Percentiles rank a stretch among this genome's conserved stretches.
phyloP scores from a whole-genome alignment of 2,329 filamentous ascomycete genomes.

The Aspergillus neotritici region DNA sequence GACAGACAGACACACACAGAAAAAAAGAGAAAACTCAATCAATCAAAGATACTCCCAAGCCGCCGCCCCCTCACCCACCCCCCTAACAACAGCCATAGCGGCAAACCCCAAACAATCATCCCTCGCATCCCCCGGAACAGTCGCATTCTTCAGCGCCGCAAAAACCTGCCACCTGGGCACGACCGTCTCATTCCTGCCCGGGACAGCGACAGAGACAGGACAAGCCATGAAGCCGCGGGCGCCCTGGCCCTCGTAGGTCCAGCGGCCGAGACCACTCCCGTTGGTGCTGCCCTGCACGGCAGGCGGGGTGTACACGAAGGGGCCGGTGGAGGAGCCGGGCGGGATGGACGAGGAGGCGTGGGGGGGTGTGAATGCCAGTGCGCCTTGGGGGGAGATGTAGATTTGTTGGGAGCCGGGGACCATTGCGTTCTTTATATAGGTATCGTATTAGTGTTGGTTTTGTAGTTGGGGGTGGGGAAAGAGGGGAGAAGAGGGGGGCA shows the following conservation, averaged over 20 bases:
- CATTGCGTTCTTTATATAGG: conserved; percentile 39
- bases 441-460: conserved; percentile 19
- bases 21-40: not conserved
- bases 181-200: conserved; percentile 3
- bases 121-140: conserved; percentile 34
- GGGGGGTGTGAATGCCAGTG: conserved; percentile 51
- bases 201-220: conserved; percentile 25
- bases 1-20: too few species aligned
- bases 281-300: too few species aligned
- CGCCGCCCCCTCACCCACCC: conserved; percentile 12
- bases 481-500: not conserved
- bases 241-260: conserved; percentile 27
- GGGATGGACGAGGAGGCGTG: conserved; percentile 49
- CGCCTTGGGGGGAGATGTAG: conserved; percentile 51
- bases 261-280: conserved; percentile 20
- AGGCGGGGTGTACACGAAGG: conserved; percentile 41
- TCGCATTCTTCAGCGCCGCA: conserved; percentile 32
- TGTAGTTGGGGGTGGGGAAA: conserved; percentile 8
- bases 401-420: conserved; percentile 60
- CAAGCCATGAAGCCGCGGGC: conserved; percentile 41
- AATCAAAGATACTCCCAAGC: conserved; percentile 38
- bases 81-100: conserved; percentile 22
- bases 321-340: conserved; percentile 44
- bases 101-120: conserved; percentile 35
- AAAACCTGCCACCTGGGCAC: conserved; percentile 35